A percentile compares a stretch with the other conserved stretches of the same genome.
phyloP scores from a whole-genome alignment of 202 grass and related monocot genomes.

The Panicum virgatum region DNA sequence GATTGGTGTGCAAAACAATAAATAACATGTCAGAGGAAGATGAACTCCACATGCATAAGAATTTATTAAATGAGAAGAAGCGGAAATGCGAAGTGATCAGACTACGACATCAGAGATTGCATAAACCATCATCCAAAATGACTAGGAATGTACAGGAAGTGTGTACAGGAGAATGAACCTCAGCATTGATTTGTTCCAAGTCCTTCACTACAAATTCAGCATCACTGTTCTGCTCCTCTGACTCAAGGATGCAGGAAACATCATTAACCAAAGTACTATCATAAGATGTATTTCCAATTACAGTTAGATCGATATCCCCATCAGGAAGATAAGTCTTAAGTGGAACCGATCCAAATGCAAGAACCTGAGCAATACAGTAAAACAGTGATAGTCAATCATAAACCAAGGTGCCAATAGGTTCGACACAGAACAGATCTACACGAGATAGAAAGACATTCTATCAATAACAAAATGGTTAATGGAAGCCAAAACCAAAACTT shows the following conservation, averaged over 20 bases:
- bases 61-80: not conserved
- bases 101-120: constrained; percentile 3
- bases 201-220: constrained; percentile 74
- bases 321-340: constrained; percentile 96
- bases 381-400: not conserved
- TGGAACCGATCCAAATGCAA: constrained; percentile 90
- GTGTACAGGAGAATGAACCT: constrained; percentile 52
- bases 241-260: constrained; percentile 63
- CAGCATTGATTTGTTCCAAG: constrained; percentile 74
- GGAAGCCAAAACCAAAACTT: too few species aligned
- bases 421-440: not conserved
- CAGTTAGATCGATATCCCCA: constrained; percentile 93
- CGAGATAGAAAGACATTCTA: too few species aligned
- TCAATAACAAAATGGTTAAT: too few species aligned
- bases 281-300: constrained; percentile 54
- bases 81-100: not conserved
- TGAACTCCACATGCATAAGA: not conserved
- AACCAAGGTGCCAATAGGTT: constrained; percentile 2
- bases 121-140: not conserved
- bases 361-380: constrained; percentile 47
- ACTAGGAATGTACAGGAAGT: constrained; percentile 13
- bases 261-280: constrained; percentile 62
- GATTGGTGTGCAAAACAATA: constrained; percentile 21
- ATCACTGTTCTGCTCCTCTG: constrained; percentile 59
- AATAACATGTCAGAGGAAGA: constrained; percentile 25